Conservation (phyloP, 208 protist genomes). For the Acanthamoeba castellanii region DNA sequence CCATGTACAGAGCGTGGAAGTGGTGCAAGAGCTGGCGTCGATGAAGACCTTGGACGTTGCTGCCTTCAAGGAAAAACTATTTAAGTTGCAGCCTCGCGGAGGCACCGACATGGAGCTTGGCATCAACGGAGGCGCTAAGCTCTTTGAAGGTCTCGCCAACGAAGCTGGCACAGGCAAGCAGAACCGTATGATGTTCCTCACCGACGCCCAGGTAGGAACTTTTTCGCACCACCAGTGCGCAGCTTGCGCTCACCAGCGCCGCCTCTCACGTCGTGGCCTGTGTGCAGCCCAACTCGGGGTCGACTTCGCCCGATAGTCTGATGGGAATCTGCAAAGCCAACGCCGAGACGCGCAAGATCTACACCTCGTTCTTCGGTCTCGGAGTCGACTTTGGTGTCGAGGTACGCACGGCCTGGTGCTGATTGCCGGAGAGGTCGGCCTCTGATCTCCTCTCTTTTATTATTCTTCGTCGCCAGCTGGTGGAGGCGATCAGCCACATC, state of each 20-base stretch:
- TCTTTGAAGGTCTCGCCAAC: neutral
- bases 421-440: neutral
- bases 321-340: neutral
- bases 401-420: neutral
- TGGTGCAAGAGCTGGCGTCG: neutral
- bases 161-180: neutral
- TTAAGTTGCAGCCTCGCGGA: neutral
- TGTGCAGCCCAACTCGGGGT: neutral
- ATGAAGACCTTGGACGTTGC: neutral
- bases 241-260: neutral
- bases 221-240: too few relatives aligned
- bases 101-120: neutral
- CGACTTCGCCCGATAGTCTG: neutral
- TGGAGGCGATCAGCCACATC: constrained; percentile 8
- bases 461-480: neutral
- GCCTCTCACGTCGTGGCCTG: neutral
- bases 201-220: neutral
- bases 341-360: neutral
- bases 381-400: neutral
- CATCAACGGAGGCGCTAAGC: neutral
- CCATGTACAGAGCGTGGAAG: neutral
- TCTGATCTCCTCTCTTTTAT: too few relatives aligned
- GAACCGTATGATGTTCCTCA: neutral
- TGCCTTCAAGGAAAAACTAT: neutral
- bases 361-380: constrained; percentile 17